phyloP scores from a whole-genome alignment of 805 yeast species.

The Myxozyma monticola region DNA sequence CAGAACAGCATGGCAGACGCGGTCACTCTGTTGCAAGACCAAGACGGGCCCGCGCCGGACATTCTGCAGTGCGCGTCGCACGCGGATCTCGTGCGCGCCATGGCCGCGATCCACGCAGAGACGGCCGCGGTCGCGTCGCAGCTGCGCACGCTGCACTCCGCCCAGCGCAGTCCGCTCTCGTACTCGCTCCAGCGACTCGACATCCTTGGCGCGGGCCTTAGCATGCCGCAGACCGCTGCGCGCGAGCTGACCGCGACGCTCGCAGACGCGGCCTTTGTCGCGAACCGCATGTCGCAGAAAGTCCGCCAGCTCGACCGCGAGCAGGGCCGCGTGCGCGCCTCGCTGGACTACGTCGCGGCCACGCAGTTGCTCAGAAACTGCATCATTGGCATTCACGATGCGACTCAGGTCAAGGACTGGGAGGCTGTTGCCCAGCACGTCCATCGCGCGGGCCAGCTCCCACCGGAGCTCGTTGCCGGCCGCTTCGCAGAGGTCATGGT shows the following conservation, averaged over 20 bases:
- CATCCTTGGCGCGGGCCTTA: conserved; percentile 35
- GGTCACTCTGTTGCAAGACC: too few relatives aligned
- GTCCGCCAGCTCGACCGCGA: conserved; percentile 72
- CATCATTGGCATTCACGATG: conserved; percentile 63
- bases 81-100: conserved; percentile 15
- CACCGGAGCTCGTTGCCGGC: conserved; percentile 56
- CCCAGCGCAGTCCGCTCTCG: conserved; percentile 19
- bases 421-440: conserved; percentile 68
- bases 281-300: conserved; percentile 64
- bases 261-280: conserved; percentile 61
- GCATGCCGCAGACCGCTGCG: conserved; percentile 52
- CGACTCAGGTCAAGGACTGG: conserved; percentile 71
- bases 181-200: conserved; percentile 35
- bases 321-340: conserved; percentile 58
- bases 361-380: conserved; percentile 66
- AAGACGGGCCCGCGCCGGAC: conserved; percentile 4
- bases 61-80: conserved; percentile 18
- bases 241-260: conserved; percentile 56
- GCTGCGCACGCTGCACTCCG: conserved; percentile 5
- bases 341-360: conserved; percentile 63
- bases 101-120: conserved; percentile 14
- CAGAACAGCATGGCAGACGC: too few relatives aligned
- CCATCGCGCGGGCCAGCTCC: conserved; percentile 52
- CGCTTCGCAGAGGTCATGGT: conserved; percentile 76
- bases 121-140: conserved; percentile 7